These are phyloP conservation scores for Gracilaria vermiculophylla DNA, from an alignment of 23 red algal genomes.

Conservation along the genomic window DNA sequence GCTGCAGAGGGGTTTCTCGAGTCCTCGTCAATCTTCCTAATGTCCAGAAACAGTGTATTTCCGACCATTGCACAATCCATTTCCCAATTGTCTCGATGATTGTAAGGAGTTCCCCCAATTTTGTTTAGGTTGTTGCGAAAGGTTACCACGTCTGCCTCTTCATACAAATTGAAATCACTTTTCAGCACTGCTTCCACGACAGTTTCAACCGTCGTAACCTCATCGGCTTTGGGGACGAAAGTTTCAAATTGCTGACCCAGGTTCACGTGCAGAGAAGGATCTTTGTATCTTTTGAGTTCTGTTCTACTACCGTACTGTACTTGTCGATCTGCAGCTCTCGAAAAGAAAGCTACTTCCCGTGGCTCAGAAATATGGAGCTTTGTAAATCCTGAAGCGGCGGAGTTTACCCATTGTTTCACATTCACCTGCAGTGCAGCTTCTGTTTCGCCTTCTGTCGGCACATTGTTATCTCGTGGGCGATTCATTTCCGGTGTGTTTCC, in stretches of 20 bases:
- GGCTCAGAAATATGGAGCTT: slow-evolving; percentile 51
- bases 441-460: background rate
- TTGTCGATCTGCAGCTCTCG: slow-evolving; percentile 24
- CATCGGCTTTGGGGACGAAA: slow-evolving; percentile 54
- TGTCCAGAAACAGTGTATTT: slow-evolving; percentile 66
- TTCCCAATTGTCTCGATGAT: slow-evolving; percentile 66
- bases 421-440: background rate
- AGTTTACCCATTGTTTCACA: background rate
- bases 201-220: slow-evolving; percentile 32
- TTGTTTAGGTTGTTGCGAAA: slow-evolving; percentile 96
- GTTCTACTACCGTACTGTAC: slow-evolving; percentile 33
- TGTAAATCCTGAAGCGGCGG: background rate
- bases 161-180: background rate
- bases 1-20: background rate
- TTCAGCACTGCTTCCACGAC: slow-evolving; percentile 38
- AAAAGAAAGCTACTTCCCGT: slow-evolving; percentile 57
- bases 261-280: slow-evolving; percentile 6
- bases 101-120: slow-evolving; percentile 72
- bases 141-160: slow-evolving; percentile 70
- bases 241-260: slow-evolving; percentile 35
- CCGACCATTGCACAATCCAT: slow-evolving; percentile 63
- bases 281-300: slow-evolving; percentile 32
- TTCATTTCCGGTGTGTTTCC: background rate
- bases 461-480: background rate
- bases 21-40: slow-evolving; percentile 34